Base-by-base conservation (phyloP, 129 eudicot genomes). In the Arctium minus region DNA sequence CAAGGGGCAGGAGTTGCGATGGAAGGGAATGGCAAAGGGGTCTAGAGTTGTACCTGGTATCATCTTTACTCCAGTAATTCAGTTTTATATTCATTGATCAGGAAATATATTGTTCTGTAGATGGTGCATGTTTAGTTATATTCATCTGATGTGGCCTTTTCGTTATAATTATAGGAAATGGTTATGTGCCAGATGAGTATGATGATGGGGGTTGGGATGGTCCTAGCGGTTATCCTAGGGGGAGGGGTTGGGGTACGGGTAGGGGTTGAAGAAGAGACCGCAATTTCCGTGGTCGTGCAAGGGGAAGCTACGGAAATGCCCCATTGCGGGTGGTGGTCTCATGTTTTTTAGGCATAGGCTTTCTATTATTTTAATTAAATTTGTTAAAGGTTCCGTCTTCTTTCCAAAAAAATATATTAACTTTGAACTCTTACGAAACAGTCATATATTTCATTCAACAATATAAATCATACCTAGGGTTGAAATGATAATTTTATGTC, bases 201-300 rank as follows among this genome's bases (percentile, higher is more conserved):
- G 98, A 96, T 31, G 98, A 96, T 79, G 99, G 98, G 62, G 94
- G 96, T 18, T 96, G 91, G 92, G 99, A 93, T 72, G 83, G 87
- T 22, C 89, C 90, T 18, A 82, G 91, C 18, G 93, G 94, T 50
- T 91, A 82, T 81, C 77, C 91, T 3, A 88, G 98, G 91, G 99
- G 99, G 3, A 88, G 96, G 75, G 98, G 98, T 6, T 81, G n/a
- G n/a, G n/a, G n/a, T 4, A 88, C 94, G 75, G 98, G 99, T 3
- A 88, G 96, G 75, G 98, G 98, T 6, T 81, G 97, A 60, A 98
- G 98, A 9, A 92, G 99, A 89, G 97, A 92, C 22, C 92, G 94
- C 56, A 83, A 76, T 27, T 90, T 85, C 81, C 94, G 93, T 83
- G 94, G 96, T 1, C 99, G 97, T 82, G 99, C 96, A 72, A 88